Conservation (phyloP, 2,329 filamentous ascomycete genomes). For the Aspergillus tamarii region DNA sequence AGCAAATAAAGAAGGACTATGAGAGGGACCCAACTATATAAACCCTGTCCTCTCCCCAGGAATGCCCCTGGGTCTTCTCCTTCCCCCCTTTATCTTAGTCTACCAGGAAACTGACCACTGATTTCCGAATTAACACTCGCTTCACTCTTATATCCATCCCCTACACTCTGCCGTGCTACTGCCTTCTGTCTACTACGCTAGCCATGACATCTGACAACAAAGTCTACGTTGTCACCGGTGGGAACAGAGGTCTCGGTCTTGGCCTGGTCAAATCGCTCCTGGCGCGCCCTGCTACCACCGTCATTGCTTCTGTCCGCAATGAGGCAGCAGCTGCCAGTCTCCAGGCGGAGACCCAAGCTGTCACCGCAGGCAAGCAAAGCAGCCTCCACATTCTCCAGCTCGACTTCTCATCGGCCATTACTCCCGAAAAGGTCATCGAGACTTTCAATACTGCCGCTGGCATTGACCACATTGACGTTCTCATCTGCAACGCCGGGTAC, state of each 20-base stretch:
- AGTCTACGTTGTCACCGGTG: conserved; percentile 35
- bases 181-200: background rate
- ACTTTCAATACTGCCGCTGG: conserved; percentile 12
- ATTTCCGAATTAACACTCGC: background rate
- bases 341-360: background rate
- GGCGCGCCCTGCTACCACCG: conserved; percentile 22
- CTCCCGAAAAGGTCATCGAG: conserved; percentile 15
- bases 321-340: conserved; percentile 15
- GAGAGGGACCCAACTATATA: background rate
- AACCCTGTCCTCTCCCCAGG: background rate
- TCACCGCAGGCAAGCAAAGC: conserved; percentile 12
- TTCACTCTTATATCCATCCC: background rate
- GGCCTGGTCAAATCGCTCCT: conserved; percentile 27
- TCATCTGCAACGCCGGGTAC: conserved; percentile 38
- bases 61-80: background rate
- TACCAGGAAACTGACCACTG: background rate
- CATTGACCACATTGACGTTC: conserved; percentile 31
- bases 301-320: conserved; percentile 29
- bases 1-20: background rate
- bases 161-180: background rate
- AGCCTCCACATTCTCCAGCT: conserved; percentile 22
- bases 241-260: conserved; percentile 33
- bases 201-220: conserved; percentile 16
- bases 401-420: conserved; percentile 24
- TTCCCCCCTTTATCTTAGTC: background rate